A percentile compares a stretch with the other conserved stretches of the same genome.
Evolutionary conservation across 2,329 filamentous ascomycete genomes (phyloP).

Genomic region (Epichloe amarillans): DNA sequence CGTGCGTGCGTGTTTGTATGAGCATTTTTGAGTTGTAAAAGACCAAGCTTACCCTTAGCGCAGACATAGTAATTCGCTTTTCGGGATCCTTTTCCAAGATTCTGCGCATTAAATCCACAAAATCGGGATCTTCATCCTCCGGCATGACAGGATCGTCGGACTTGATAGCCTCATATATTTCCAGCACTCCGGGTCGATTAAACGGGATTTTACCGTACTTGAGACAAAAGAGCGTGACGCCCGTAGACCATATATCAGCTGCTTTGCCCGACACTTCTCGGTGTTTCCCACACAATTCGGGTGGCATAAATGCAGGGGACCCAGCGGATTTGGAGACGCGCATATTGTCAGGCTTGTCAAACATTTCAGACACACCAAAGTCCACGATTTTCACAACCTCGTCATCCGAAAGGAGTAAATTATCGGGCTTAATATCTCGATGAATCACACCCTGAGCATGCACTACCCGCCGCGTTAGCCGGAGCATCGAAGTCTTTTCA

Average conservation of each 20-base stretch:
- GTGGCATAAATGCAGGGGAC: constrained; percentile 86
- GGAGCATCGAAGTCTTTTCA: neutral
- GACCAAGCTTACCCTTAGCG: constrained; percentile 54
- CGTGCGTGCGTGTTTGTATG: neutral
- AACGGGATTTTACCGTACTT: constrained; percentile 84
- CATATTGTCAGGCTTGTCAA: constrained; percentile 76
- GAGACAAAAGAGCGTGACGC: constrained; percentile 84
- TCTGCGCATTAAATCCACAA: constrained; percentile 59
- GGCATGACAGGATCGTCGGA: constrained; percentile 51
- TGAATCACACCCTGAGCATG: constrained; percentile 93
- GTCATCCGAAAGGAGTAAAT: constrained; percentile 77
- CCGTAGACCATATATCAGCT: constrained; percentile 98
- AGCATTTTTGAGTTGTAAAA: neutral
- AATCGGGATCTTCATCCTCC: constrained; percentile 48
- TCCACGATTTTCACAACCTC: constrained; percentile 95
- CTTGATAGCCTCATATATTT: constrained; percentile 82
- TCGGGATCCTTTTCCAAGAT: constrained; percentile 76
- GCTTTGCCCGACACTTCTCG: constrained; percentile 79
- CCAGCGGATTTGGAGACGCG: constrained; percentile 85
- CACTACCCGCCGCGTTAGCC: constrained; percentile 34
- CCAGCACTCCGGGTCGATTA: constrained; percentile 62
- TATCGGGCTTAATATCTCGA: constrained; percentile 95
- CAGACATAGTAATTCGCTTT: constrained; percentile 70
- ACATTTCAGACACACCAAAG: constrained; percentile 99
- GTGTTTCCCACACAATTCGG: constrained; percentile 81